Conservation (phyloP, 2,329 filamentous ascomycete species). For the Talaromyces sp. region DNA sequence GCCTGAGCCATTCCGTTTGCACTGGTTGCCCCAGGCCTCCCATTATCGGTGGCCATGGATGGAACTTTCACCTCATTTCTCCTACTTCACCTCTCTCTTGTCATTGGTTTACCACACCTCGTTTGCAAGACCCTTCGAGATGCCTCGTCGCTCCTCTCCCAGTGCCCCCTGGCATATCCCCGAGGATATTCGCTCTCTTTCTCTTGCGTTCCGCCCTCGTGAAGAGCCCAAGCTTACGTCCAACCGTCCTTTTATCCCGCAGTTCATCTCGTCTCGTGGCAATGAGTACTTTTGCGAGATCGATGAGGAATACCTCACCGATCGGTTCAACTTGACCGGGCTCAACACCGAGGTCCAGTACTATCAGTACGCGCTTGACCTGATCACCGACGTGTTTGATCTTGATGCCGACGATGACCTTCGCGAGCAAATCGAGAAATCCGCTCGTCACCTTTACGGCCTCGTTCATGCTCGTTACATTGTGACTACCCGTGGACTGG, state of each 20-base stretch:
- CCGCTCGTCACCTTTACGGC: conserved; percentile 89
- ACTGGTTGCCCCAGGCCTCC: neutral
- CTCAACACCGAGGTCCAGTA: conserved; percentile 97
- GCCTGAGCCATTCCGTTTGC: neutral
- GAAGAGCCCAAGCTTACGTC: conserved; percentile 10
- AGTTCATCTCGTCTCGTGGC: conserved; percentile 97
- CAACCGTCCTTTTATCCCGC: conserved; percentile 15
- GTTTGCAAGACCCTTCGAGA: neutral
- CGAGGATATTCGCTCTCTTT: conserved; percentile 7
- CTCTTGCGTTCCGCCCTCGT: conserved; percentile 11
- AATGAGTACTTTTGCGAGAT: conserved; percentile 99
- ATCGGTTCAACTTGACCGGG: conserved; percentile 96
- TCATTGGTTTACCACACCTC: neutral
- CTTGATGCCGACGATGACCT: conserved; percentile 98
- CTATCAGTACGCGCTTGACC: conserved; percentile 96
- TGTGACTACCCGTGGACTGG: conserved; percentile 85
- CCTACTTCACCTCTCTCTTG: neutral
- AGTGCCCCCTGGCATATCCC: conserved; percentile 2
- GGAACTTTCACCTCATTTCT: neutral
- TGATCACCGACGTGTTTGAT: conserved; percentile 97
- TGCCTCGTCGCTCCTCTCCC: neutral
- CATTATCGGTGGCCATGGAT: neutral
- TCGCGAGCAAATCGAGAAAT: conserved; percentile 97
- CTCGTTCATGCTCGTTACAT: conserved; percentile 95
- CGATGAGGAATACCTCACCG: conserved; percentile 96